Conservation (phyloP, 2,329 filamentous ascomycete genomes). For the Phyllosticta capitalensis region DNA sequence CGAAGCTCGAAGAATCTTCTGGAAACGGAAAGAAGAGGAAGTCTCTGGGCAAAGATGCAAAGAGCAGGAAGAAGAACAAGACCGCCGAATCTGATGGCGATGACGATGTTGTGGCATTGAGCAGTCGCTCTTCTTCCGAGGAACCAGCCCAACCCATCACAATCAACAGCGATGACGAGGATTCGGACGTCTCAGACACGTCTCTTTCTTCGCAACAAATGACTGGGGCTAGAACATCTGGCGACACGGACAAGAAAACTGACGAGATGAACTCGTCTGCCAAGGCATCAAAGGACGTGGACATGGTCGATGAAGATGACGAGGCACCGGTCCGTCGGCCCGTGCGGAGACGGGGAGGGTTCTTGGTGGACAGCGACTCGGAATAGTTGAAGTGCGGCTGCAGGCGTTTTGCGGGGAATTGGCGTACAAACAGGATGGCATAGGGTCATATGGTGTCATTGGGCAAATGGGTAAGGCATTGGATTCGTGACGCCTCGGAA, state of each 20-base stretch:
- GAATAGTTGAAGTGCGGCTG: constrained; percentile 17
- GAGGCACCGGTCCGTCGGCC: constrained; percentile 25
- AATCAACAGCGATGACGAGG: constrained; percentile 21
- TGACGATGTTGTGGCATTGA: constrained; percentile 16
- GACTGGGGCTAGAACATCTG: constrained; percentile 2
- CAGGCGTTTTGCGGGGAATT: constrained; percentile 6
- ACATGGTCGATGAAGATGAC: constrained; percentile 34
- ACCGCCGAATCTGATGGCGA: constrained; percentile 18
- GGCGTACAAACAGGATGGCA: neutral
- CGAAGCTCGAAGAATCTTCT: constrained; percentile 19
- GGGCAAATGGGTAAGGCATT: neutral
- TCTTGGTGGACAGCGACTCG: constrained; percentile 37
- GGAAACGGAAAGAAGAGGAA: constrained; percentile 24
- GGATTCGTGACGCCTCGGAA: neutral
- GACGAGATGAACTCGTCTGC: neutral
- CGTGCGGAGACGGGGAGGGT: constrained; percentile 31
- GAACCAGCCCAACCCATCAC: constrained; percentile 15
- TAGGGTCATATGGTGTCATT: neutral
- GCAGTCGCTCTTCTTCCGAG: constrained; percentile 21
- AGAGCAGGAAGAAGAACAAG: constrained; percentile 24
- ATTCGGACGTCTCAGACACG: constrained; percentile 22
- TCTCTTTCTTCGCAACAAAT: constrained; percentile 30
- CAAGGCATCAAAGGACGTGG: constrained; percentile 14
- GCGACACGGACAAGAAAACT: constrained; percentile 13
- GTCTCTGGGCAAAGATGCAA: constrained; percentile 17